Evolutionary conservation across 1,284 basidiomycete species (phyloP).

Genomic region (Tylopilus sp.): DNA sequence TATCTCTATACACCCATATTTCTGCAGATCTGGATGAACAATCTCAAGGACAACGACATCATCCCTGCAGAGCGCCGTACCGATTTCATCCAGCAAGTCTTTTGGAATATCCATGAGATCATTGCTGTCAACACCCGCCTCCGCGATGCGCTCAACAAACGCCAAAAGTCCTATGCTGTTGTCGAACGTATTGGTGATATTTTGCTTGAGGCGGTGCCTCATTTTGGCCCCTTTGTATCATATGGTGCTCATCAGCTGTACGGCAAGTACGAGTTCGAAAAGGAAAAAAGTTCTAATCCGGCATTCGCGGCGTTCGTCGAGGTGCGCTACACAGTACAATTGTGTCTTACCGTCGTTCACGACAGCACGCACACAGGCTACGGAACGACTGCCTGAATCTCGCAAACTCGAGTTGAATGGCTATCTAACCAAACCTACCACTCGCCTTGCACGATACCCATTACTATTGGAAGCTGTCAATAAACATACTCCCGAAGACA

Average conservation of each 20-base stretch:
- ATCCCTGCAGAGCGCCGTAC: conserved; percentile 77
- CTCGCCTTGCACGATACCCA: conserved; percentile 93
- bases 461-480: conserved; percentile 89
- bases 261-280: conserved; percentile 99
- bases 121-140: conserved; percentile 88
- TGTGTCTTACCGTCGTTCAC: conserved; percentile 8
- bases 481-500: conserved; percentile 92
- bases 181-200: conserved; percentile 94
- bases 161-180: conserved; percentile 92
- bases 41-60: conserved; percentile 74
- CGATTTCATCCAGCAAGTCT: conserved; percentile 92
- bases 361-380: conserved; percentile 51
- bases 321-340: conserved; percentile 44
- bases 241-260: conserved; percentile 98
- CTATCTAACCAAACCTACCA: conserved; percentile 98
- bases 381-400: conserved; percentile 92
- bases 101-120: conserved; percentile 98
- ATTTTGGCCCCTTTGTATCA: conserved; percentile 90
- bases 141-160: conserved; percentile 90
- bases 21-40: conserved; percentile 84
- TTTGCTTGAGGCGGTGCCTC: conserved; percentile 83
- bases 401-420: conserved; percentile 97
- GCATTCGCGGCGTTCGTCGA: conserved; percentile 98
- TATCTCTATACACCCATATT: conserved; percentile 7
- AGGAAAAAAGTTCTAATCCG: conserved; percentile 91